Evolutionary conservation across 768 basidiomycete species (phyloP), one percentile per base, ranked within the genome.

Genomic region (Pulveroboletus ravenelii): DNA sequence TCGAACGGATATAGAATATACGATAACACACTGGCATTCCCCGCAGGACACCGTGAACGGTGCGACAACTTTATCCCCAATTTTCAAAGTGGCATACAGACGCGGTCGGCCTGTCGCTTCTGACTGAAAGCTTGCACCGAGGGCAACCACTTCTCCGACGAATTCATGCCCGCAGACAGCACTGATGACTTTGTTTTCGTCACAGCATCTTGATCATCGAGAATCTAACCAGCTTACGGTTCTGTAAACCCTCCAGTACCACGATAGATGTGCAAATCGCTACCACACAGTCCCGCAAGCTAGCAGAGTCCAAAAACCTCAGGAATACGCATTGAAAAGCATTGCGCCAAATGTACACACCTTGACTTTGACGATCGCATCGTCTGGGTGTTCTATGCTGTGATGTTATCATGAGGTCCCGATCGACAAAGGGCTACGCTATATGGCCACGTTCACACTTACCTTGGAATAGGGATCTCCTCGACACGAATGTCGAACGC

Each of bases 21-120:
- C n/a, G n/a, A n/a, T n/a, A n/a, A n/a, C n/a, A n/a, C n/a, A 91
- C 88, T 84, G 79, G 77, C 89, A 92, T 62, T 90, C 87, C n/a
- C 83, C 84, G 56, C 89, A 92, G 43, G 80, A 87, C n/a, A 78
- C 75, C 0, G 87, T 87, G 67, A 90, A 91, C 3, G 89, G 86
- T 1, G 87, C 82, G 20, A 91, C 81, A 13, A 91, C 85, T 59
- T 81, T 85, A 62, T 91, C 84, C 6, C 87, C 88, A 6, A 87
- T 66, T 48, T 75, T 79, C 47, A 91, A 73, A 20, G 70, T 78
- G 0, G 81, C 72, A 54, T 90, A 89, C 15, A 88, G 69, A 23
- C 64, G 61, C 1, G 88, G 86, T 41, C 88, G 74, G 39, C 75
- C 80, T 38, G 71, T 55, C 5, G 59, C 5, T n/a, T n/a, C n/a